Evolutionary conservation across 2,329 filamentous ascomycete species (phyloP), one percentile per base, ranked within the genome.

Genomic region (Aureobasidium leucospermi): DNA sequence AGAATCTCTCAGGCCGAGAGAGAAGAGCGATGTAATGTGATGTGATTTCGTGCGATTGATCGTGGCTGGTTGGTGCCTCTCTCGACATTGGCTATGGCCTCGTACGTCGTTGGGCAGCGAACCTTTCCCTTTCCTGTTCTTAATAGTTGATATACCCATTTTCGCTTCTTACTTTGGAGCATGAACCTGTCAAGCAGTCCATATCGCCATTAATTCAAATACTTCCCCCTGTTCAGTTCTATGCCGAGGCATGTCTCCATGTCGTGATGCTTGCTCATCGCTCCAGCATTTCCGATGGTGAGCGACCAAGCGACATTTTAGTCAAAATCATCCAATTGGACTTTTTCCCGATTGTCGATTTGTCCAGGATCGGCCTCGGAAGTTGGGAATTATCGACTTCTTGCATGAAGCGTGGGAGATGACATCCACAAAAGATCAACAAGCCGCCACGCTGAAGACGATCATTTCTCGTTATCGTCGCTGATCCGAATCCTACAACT

Each of bases 1-100:
- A 58, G 55, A 28, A 49, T 58, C 3, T 32, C 55, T 11, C 55
- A 49, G 28, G 55, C 43, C 31, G 55, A 58, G n/a, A 36, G 45
- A 34, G 45, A 49, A 11, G 55, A 58, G 45, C 43, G 55, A 31
- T 58, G 55, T 42, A 36, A 16, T n/a, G 11, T 58, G 34, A 58
- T 58, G 55, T 58, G 28, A 28, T 34, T 23, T 29, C 11, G 28
- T 9, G 16, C 31, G 29, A 8, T n/a, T 36, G 41, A 10, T 9
- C 32, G 31, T n/a, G 29, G 39, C n/a, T 11, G 28, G 23, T 16
- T 28, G 15, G 51, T 5, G 29, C n/a, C 6, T 38, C 9, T 36
- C 13, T 36, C 34, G 34, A 36, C 23, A 4, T 39, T 23, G 19
- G 23, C 3, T n/a, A 29, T 42, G 28, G 38, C 15, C 10, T 3